A percentile compares a stretch with the other conserved stretches of the same genome.
Evolutionary conservation across 1,284 basidiomycete genomes (phyloP).

Genomic region (Microbotryum saponariae): DNA sequence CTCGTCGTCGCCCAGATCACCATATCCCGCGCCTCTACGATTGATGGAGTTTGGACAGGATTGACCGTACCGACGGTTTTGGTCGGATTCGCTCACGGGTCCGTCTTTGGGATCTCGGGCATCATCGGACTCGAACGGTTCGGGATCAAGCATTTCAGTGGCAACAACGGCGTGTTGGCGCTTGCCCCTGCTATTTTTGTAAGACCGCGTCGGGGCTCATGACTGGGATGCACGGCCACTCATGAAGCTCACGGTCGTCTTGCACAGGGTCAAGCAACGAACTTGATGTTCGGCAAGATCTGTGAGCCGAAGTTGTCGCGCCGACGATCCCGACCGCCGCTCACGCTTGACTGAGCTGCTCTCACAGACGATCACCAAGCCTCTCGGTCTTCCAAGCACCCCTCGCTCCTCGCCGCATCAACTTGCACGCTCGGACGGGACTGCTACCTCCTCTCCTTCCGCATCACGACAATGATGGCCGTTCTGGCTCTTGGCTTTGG

Average conservation of each 20-base stretch:
- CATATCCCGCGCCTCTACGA: neutral
- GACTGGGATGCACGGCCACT: neutral
- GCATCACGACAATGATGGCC: conserved; percentile 17
- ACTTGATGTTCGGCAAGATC: conserved; percentile 25
- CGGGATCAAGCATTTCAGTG: conserved; percentile 20
- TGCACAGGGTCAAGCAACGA: conserved; percentile 22
- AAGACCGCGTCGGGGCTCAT: neutral
- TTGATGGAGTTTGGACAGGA: neutral
- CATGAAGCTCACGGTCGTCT: neutral
- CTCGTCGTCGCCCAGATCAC: conserved; percentile 14
- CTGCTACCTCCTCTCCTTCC: conserved; percentile 17
- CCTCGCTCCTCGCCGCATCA: neutral
- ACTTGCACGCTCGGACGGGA: conserved; percentile 15
- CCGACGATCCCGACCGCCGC: neutral
- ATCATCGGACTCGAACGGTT: conserved; percentile 27
- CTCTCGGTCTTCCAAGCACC: too few relatives aligned
- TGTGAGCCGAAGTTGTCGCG: conserved; percentile 8
- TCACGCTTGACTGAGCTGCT: neutral
- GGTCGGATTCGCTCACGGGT: conserved; percentile 24
- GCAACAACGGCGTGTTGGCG: conserved; percentile 23
- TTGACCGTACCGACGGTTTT: conserved; percentile 22
- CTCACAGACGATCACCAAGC: neutral
- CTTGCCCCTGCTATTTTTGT: conserved; percentile 28
- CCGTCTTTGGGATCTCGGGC: conserved; percentile 18
- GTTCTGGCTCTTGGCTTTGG: conserved; percentile 5